Evolutionary conservation across 2,329 filamentous ascomycete species (phyloP).

Genomic region (Sarocladium kiliense): DNA sequence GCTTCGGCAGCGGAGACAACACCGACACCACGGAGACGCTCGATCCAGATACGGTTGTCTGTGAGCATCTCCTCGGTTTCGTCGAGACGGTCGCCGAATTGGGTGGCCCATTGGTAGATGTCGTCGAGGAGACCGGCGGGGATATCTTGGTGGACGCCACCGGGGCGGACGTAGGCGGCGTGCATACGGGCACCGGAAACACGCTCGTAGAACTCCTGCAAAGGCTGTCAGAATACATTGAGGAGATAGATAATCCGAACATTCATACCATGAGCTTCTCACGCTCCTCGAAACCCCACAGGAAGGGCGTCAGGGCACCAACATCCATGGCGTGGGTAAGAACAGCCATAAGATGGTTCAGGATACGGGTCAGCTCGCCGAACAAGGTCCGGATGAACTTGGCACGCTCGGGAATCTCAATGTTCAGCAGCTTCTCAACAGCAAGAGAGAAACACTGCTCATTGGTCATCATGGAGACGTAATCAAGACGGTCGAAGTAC

Average conservation of each 20-base stretch:
- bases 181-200: slow-evolving; percentile 97
- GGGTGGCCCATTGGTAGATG: slow-evolving; percentile 99
- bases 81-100: slow-evolving; percentile 97
- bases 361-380: slow-evolving; percentile 84
- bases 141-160: slow-evolving; percentile 93
- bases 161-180: slow-evolving; percentile 92
- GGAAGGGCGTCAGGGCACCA: slow-evolving; percentile 92
- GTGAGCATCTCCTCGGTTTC: slow-evolving; percentile 98
- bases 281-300: slow-evolving; percentile 99
- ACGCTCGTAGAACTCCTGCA: slow-evolving; percentile 98
- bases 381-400: slow-evolving; percentile 98
- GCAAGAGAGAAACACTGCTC: slow-evolving; percentile 96
- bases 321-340: slow-evolving; percentile 98
- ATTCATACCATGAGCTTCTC: slow-evolving; percentile 94
- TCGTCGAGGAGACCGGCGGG: slow-evolving; percentile 92
- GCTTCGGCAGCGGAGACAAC: slow-evolving; percentile 88
- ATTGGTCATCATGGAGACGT: slow-evolving; percentile 99
- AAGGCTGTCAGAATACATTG: neutral
- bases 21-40: slow-evolving; percentile 84
- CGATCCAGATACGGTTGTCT: slow-evolving; percentile 99
- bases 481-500: slow-evolving; percentile 98
- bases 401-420: slow-evolving; percentile 90
- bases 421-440: slow-evolving; percentile 95
- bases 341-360: slow-evolving; percentile 98
- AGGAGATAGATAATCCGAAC: neutral